phyloP scores from a whole-genome alignment of 352 stramenopile species.

The Phytophthora ohioensis region DNA sequence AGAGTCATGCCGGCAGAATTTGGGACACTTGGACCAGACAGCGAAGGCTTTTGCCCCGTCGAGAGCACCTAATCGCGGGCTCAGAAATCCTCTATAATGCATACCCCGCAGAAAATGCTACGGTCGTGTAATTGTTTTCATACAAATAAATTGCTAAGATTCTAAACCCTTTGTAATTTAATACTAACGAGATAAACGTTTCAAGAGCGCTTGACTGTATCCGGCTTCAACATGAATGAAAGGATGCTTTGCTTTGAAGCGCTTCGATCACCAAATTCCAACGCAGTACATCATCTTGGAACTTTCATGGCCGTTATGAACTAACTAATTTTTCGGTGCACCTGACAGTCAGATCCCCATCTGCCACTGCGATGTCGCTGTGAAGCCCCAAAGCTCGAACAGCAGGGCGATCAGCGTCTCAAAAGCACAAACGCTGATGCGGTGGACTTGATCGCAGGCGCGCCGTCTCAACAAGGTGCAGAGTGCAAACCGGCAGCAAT shows the following conservation, averaged over 20 bases:
- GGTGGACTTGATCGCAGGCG: slow-evolving; percentile 6
- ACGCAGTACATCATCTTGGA: not conserved
- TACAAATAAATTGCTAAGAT: no score
- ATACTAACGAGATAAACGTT: no score
- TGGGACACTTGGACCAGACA: slow-evolving; percentile 37
- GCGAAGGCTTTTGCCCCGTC: not conserved
- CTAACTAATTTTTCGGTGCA: slow-evolving; percentile 15
- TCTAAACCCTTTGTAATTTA: not conserved
- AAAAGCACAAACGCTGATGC: slow-evolving; percentile 24
- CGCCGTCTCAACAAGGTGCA: slow-evolving; percentile 18
- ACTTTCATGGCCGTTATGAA: not conserved
- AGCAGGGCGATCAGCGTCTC: slow-evolving; percentile 5
- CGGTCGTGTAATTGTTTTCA: not conserved
- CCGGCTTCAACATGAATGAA: no score
- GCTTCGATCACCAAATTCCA: slow-evolving; percentile 6
- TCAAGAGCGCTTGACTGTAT: no score
- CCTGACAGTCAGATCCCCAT: slow-evolving; percentile 20
- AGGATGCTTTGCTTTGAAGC: slow-evolving; percentile 1
- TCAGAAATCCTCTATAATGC: not conserved
- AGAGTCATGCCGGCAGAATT: slow-evolving; percentile 5
- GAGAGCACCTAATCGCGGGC: slow-evolving; percentile 6
- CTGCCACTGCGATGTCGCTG: not conserved
- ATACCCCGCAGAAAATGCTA: not conserved
- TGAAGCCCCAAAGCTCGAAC: not conserved
- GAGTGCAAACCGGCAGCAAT: slow-evolving; percentile 5